A percentile compares a stretch with the other conserved stretches of the same genome.
Evolutionary conservation across 2,329 filamentous ascomycete species (phyloP).

Genomic region (Exophiala bonariae): DNA sequence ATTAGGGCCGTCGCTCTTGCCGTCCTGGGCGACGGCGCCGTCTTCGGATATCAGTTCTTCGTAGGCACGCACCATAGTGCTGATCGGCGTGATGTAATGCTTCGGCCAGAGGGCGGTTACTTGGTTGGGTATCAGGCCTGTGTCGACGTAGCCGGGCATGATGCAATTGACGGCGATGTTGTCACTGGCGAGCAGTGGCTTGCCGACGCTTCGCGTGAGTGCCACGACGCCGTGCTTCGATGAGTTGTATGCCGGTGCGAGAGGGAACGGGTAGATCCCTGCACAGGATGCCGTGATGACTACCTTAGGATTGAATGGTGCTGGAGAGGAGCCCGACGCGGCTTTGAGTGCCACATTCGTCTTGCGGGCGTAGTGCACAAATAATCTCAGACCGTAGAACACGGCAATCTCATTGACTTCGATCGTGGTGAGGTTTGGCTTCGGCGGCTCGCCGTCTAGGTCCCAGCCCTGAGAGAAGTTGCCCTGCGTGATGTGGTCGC

Average conservation of each 20-base stretch:
- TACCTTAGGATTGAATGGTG: conserved; percentile 28
- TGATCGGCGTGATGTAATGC: conserved; percentile 37
- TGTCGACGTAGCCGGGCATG: conserved; percentile 36
- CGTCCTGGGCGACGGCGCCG: conserved; percentile 25
- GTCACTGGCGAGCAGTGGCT: conserved; percentile 30
- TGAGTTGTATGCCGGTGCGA: conserved; percentile 42
- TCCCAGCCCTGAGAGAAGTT: conserved; percentile 4
- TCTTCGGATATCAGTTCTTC: conserved; percentile 35
- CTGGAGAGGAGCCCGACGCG: background rate
- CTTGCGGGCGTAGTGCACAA: conserved; percentile 37
- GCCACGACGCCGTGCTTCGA: conserved; percentile 45
- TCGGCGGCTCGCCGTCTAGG: conserved; percentile 25
- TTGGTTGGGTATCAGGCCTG: conserved; percentile 32
- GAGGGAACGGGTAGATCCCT: conserved; percentile 35
- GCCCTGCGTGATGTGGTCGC: conserved; percentile 25
- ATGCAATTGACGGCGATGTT: conserved; percentile 39
- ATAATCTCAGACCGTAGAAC: conserved; percentile 39
- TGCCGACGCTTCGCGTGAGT: conserved; percentile 34
- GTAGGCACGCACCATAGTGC: conserved; percentile 35
- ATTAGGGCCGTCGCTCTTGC: conserved; percentile 14
- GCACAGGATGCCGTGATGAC: conserved; percentile 36
- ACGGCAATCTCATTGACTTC: conserved; percentile 35
- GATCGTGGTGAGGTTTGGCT: conserved; percentile 36
- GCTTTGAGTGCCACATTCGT: conserved; percentile 16
- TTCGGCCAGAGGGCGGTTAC: conserved; percentile 32